Percentiles rank a stretch among this genome's conserved stretches.
Evolutionary conservation across 2,329 filamentous ascomycete species (phyloP).

Genomic region (Cadophora sp.): DNA sequence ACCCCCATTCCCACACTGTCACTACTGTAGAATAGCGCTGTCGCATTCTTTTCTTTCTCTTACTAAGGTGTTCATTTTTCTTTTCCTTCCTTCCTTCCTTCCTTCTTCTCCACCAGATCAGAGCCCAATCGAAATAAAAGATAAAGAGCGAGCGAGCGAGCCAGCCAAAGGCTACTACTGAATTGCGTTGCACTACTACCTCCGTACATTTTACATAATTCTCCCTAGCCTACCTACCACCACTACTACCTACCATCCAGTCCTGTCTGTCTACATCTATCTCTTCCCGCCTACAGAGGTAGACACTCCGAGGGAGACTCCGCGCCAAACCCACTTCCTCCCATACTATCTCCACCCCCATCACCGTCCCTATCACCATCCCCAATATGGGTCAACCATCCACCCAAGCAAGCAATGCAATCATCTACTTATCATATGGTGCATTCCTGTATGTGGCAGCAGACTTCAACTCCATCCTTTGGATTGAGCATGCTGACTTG

Average conservation of each 20-base stretch:
- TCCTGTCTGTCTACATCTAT: neutral
- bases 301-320: too few relatives aligned
- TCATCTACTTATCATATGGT: conserved; percentile 82
- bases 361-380: neutral
- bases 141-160: too few relatives aligned
- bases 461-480: neutral
- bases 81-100: neutral
- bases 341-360: too few relatives aligned
- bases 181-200: too few relatives aligned
- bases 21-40: neutral
- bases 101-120: neutral
- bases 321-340: neutral
- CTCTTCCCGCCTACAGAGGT: too few relatives aligned
- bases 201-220: too few relatives aligned
- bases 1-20: too few relatives aligned
- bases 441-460: conserved; percentile 69
- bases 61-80: neutral
- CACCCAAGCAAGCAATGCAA: conserved; percentile 76
- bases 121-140: too few relatives aligned
- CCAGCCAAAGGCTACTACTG: too few relatives aligned
- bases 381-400: conserved; percentile 75
- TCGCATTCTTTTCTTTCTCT: neutral
- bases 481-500: conserved; percentile 18
- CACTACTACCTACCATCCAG: too few relatives aligned
- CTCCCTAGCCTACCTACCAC: too few relatives aligned